Conservation (phyloP, 2,329 filamentous ascomycete species). For the Lachnellula hyalina region DNA sequence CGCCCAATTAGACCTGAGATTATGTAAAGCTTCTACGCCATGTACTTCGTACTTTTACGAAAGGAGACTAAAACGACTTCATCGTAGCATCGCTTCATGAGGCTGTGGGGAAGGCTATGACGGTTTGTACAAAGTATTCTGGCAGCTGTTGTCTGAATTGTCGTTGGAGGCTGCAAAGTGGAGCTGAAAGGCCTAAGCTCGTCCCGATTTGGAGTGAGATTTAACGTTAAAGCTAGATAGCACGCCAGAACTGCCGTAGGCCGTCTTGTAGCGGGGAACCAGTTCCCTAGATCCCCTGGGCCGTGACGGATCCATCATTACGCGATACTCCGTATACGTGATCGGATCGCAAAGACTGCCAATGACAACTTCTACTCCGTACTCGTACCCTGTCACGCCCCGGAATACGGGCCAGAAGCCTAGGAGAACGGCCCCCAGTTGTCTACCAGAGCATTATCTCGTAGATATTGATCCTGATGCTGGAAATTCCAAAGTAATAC, state of each 20-base stretch:
- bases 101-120: not conserved
- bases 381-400: not conserved
- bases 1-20: conserved; percentile 5
- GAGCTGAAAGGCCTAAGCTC: not conserved
- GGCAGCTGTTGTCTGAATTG: not conserved
- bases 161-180: conserved; percentile 9
- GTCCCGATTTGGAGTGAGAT: not conserved
- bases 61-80: not conserved
- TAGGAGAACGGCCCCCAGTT: not conserved
- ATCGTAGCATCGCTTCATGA: conserved; percentile 1
- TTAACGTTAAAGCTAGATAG: conserved; percentile 13
- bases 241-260: conserved; percentile 3
- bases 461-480: not conserved
- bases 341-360: no score
- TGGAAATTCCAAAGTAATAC: not conserved
- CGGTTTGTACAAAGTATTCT: not conserved
- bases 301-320: not conserved
- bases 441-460: not conserved
- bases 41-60: not conserved
- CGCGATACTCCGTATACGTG: not conserved
- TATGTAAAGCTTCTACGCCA: conserved; percentile 13
- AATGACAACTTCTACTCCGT: no score
- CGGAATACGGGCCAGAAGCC: not conserved
- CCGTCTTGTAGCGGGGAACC: conserved; percentile 4
- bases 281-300: not conserved